Evolutionary conservation across 2,329 filamentous ascomycete species (phyloP), one percentile per base, ranked within the genome.

Genomic region (Beauveria caledonica): DNA sequence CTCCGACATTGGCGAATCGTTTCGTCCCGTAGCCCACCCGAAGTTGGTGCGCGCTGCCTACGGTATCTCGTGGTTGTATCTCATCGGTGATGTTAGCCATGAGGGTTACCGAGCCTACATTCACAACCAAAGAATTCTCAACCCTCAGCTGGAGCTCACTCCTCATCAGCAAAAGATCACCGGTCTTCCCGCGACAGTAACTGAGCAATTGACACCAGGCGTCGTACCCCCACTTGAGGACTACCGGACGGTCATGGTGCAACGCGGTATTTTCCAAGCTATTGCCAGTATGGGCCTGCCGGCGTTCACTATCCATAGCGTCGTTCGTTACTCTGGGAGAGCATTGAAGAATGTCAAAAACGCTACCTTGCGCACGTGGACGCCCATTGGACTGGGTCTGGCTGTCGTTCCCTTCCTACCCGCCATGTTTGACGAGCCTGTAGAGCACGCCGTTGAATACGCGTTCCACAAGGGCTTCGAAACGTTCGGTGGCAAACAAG

Each of bases 101-200:
- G 94, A 99, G 74, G 93, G 94, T 6, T 97, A 96, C 79, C 96
- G 97, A 71, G 88, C 93, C 8, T 97, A 97, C 72, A 83, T 89
- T 73, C 85, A 89, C 60, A 97, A 99, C 71, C 89, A 94, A 73
- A 82, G 83, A 44, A 80, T 85, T 1, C 74, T 92, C 23, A 83
- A 92, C 66, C 90, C 91, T 0, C 79, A 86, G 10, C 71, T 86
- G 13, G 78, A 84, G 63, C 74, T 85, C 25, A 78, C 78, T 3
- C 71, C 76, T 8, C 74, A 73, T 15, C 76, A 81, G 67, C 76
- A 80, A 67, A 79, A 79, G 65, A 66, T 76, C 5, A 76, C 79
- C 1, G 80, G 81, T 1, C 70, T 82, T 5, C 69, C 73, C 0
- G 69, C 69, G 57, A 70, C 64, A 54, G 72, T 69, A 25, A 63